These are phyloP conservation scores for Pleurotus sapidus DNA, from an alignment of 768 basidiomycete species.

Conservation along the genomic window DNA sequence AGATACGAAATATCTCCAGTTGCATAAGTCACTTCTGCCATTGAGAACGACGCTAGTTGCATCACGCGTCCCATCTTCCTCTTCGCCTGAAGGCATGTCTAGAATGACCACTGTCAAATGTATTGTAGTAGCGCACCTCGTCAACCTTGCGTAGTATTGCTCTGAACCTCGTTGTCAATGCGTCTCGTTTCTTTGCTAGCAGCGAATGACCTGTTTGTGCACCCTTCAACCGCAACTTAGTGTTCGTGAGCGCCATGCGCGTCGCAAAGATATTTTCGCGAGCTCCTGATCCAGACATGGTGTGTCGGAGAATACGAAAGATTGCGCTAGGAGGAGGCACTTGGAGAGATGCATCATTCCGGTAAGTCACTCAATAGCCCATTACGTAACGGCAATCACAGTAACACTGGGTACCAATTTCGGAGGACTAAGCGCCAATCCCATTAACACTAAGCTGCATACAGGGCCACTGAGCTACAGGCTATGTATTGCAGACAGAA, in stretches of 20 bases:
- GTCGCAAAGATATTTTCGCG: slow-evolving; percentile 96
- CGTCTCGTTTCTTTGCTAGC: slow-evolving; percentile 97
- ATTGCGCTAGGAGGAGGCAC: background rate
- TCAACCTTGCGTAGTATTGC: slow-evolving; percentile 96
- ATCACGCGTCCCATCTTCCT: slow-evolving; percentile 99
- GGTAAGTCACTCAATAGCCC: too few species aligned
- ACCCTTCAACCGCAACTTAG: slow-evolving; percentile 84
- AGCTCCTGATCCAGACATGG: slow-evolving; percentile 89
- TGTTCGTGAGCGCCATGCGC: slow-evolving; percentile 95
- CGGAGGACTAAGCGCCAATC: too few species aligned
- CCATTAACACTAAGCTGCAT: too few species aligned
- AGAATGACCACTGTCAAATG: background rate
- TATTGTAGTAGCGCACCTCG: slow-evolving; percentile 55
- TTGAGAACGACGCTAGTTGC: slow-evolving; percentile 97
- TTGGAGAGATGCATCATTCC: too few species aligned
- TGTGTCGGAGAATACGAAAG: background rate
- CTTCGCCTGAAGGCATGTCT: slow-evolving; percentile 68
- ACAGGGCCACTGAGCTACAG: background rate
- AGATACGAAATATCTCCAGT: slow-evolving; percentile 98
- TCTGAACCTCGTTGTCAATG: slow-evolving; percentile 90
- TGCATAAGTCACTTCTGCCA: slow-evolving; percentile 98
- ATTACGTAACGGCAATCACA: too few species aligned
- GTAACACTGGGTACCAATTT: too few species aligned
- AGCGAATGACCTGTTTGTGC: slow-evolving; percentile 95
- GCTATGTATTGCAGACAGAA: background rate